Conservation (phyloP, 225 moss, liverwort and hornwort species). For the Pleurozium schreberi region DNA sequence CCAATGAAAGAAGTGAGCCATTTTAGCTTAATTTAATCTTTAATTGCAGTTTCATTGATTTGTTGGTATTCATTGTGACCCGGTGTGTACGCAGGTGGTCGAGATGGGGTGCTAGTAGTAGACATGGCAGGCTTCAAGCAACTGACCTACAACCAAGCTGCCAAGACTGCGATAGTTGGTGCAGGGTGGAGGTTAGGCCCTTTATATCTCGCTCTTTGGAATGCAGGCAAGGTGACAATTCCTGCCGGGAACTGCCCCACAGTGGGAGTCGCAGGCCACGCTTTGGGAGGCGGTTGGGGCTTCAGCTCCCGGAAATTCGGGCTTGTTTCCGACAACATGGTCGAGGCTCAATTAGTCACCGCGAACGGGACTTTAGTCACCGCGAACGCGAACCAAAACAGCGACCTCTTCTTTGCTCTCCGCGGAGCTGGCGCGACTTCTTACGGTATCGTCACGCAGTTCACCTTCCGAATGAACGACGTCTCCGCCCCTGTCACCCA, state of each 20-base stretch:
- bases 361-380: slow-evolving; percentile 40
- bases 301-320: slow-evolving; percentile 59
- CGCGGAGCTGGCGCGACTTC: slow-evolving; percentile 61
- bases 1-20: no score
- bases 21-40: neutral
- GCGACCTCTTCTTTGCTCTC: slow-evolving; percentile 40
- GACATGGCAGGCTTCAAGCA: slow-evolving; percentile 50
- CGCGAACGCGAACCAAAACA: slow-evolving; percentile 28
- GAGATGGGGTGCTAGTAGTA: slow-evolving; percentile 65
- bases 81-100: slow-evolving; percentile 29
- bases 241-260: slow-evolving; percentile 55
- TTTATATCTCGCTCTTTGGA: slow-evolving; percentile 58
- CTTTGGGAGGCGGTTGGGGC: slow-evolving; percentile 75
- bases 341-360: slow-evolving; percentile 30
- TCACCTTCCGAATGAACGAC: slow-evolving; percentile 55
- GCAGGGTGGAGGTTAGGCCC: slow-evolving; percentile 59
- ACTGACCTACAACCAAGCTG: slow-evolving; percentile 25
- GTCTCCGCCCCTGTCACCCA: slow-evolving; percentile 53
- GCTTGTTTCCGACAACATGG: slow-evolving; percentile 39
- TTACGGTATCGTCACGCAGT: slow-evolving; percentile 62
- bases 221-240: slow-evolving; percentile 58
- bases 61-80: neutral
- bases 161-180: slow-evolving; percentile 36
- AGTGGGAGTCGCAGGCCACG: slow-evolving; percentile 61
- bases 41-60: no score